Percentiles rank a stretch among this genome's conserved stretches.
These are phyloP conservation scores for Boechera stricta DNA, from an alignment of 345 rosid genomes.

Conservation along the genomic window DNA sequence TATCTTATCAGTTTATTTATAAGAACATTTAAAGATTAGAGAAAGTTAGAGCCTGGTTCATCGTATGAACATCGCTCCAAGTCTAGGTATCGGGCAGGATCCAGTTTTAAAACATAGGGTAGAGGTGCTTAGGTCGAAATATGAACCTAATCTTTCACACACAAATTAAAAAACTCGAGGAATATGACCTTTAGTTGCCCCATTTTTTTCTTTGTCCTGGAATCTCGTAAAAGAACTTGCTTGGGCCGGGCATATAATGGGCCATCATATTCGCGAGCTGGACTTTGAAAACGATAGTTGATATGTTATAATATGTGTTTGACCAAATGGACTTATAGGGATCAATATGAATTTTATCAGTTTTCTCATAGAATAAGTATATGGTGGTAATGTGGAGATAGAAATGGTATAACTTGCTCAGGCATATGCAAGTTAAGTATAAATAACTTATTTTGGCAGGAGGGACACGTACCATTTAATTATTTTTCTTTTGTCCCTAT, in stretches of 20 bases:
- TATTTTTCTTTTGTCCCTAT: neutral
- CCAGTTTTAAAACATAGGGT: neutral
- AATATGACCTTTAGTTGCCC: neutral
- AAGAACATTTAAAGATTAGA: too few species aligned
- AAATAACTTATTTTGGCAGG: constrained; percentile 12
- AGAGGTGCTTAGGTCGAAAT: neutral
- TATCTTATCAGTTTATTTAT: too few species aligned
- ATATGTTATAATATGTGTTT: neutral
- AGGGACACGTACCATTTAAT: constrained; percentile 13
- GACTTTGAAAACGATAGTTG: neutral
- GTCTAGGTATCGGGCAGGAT: neutral
- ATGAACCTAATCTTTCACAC: neutral
- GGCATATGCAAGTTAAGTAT: constrained; percentile 26
- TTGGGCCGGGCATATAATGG: neutral
- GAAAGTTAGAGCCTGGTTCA: too few species aligned
- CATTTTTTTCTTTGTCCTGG: neutral
- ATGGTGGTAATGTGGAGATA: neutral
- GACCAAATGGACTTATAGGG: neutral
- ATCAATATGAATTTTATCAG: neutral
- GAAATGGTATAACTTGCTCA: constrained; percentile 19
- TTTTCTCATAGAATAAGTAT: neutral
- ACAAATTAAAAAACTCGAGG: too few species aligned
- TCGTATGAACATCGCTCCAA: too few species aligned
- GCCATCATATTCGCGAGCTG: neutral
- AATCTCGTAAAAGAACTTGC: neutral